Evolutionary conservation across 352 stramenopile genomes (phyloP).

Genomic region (Pythium aquatile): DNA sequence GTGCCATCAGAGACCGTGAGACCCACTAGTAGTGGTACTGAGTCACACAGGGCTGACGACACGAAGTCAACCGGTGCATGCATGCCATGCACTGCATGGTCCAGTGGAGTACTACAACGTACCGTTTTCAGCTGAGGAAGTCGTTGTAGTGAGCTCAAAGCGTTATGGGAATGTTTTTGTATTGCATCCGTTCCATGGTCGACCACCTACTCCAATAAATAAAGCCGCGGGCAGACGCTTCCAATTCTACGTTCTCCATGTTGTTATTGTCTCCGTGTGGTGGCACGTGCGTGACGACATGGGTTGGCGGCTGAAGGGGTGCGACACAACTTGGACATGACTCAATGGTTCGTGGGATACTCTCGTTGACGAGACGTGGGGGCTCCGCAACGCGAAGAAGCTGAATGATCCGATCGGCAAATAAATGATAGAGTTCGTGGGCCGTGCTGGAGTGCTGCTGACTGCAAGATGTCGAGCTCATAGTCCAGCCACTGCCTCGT

Average conservation of each 20-base stretch:
- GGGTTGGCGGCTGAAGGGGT: neutral
- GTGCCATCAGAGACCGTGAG: too few species aligned
- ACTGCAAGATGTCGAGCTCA: neutral
- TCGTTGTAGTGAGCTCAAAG: too few species aligned
- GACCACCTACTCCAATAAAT: conserved; percentile 20
- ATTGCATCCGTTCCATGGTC: conserved; percentile 5
- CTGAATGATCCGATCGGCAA: conserved; percentile 1
- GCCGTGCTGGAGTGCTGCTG: neutral
- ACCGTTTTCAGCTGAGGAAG: too few species aligned
- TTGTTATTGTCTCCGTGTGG: neutral
- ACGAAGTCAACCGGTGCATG: too few species aligned
- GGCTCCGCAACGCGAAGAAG: conserved; percentile 2
- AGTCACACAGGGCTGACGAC: too few species aligned
- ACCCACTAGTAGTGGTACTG: too few species aligned
- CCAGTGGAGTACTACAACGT: too few species aligned
- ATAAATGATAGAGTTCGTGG: conserved; percentile 5
- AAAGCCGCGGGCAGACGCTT: conserved; percentile 8
- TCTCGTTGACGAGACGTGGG: neutral
- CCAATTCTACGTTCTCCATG: neutral
- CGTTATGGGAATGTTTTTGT: neutral
- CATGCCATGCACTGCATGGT: too few species aligned
- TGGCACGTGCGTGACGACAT: neutral
- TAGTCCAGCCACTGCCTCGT: neutral
- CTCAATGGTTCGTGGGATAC: neutral
- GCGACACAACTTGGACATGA: conserved; percentile 1